phyloP scores from a whole-genome alignment of 169 alveolate species.

The Neospora caninum region DNA sequence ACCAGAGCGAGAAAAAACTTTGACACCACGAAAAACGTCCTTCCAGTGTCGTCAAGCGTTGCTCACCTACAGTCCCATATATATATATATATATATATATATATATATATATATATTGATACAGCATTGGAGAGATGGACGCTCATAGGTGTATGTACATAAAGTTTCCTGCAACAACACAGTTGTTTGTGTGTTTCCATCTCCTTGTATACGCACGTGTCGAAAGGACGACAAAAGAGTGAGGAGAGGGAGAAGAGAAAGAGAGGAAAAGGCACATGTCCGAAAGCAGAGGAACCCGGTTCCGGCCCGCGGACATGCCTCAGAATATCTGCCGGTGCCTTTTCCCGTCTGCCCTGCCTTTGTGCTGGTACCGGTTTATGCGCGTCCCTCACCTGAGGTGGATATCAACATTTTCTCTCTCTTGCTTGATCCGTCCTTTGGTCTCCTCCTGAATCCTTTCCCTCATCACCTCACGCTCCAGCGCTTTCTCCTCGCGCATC shows the following conservation, averaged over 20 bases:
- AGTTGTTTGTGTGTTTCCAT: too few relatives aligned
- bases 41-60: background rate
- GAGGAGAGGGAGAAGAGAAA: too few relatives aligned
- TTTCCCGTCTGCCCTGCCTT: too few relatives aligned
- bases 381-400: slow-evolving; percentile 82
- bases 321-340: too few relatives aligned
- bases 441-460: slow-evolving; percentile 71
- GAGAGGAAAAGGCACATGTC: too few relatives aligned
- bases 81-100: slow-evolving; percentile 75
- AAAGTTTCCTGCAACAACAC: background rate
- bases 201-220: too few relatives aligned
- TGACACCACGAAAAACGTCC: too few relatives aligned
- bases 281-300: too few relatives aligned
- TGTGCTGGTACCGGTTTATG: too few relatives aligned
- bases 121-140: background rate
- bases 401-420: slow-evolving; percentile 88
- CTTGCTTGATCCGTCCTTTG: slow-evolving; percentile 76
- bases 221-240: too few relatives aligned
- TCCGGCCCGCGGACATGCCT: too few relatives aligned
- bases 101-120: background rate
- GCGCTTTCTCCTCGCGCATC: slow-evolving; percentile 69
- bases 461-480: slow-evolving; percentile 84
- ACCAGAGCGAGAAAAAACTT: too few relatives aligned
- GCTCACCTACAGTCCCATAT: background rate
- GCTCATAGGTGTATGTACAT: background rate